Evolutionary conservation across 345 rosid genomes (phyloP).

Genomic region (Erysimum cheiranthoides): DNA sequence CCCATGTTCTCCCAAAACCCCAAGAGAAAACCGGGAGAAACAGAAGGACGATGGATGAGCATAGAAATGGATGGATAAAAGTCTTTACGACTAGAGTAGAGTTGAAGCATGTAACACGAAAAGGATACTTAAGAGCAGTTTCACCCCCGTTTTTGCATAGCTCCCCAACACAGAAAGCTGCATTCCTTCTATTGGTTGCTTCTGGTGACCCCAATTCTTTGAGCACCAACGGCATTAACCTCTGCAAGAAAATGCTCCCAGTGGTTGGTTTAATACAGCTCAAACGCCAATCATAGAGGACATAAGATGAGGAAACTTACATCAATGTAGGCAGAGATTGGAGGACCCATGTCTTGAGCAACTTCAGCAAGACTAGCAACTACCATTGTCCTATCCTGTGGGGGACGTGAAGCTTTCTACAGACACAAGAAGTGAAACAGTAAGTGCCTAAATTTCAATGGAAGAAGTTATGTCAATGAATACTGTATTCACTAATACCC

Average conservation of each 20-base stretch:
- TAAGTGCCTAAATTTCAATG: slow-evolving; percentile 37
- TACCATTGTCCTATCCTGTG: slow-evolving; percentile 94
- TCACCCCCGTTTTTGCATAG: slow-evolving; percentile 96
- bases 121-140: slow-evolving; percentile 86
- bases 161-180: slow-evolving; percentile 98
- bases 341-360: slow-evolving; percentile 98
- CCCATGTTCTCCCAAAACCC: not conserved
- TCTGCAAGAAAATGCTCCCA: slow-evolving; percentile 56
- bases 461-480: slow-evolving; percentile 16
- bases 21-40: not conserved
- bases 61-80: slow-evolving; percentile 16
- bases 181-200: slow-evolving; percentile 95
- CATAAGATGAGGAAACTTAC: slow-evolving; percentile 51
- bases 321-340: slow-evolving; percentile 86
- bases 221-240: slow-evolving; percentile 88
- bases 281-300: slow-evolving; percentile 8
- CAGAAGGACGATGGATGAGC: not conserved
- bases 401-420: slow-evolving; percentile 87
- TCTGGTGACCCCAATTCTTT: slow-evolving; percentile 84
- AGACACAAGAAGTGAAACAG: slow-evolving; percentile 40
- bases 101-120: slow-evolving; percentile 13
- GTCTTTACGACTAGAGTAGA: not conserved
- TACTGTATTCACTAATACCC: slow-evolving; percentile 43
- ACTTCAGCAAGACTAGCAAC: slow-evolving; percentile 99
- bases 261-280: slow-evolving; percentile 35